These are phyloP conservation scores for Talaromyces sp. DNA, from an alignment of 2,329 filamentous ascomycete genomes.

Conservation along the genomic window DNA sequence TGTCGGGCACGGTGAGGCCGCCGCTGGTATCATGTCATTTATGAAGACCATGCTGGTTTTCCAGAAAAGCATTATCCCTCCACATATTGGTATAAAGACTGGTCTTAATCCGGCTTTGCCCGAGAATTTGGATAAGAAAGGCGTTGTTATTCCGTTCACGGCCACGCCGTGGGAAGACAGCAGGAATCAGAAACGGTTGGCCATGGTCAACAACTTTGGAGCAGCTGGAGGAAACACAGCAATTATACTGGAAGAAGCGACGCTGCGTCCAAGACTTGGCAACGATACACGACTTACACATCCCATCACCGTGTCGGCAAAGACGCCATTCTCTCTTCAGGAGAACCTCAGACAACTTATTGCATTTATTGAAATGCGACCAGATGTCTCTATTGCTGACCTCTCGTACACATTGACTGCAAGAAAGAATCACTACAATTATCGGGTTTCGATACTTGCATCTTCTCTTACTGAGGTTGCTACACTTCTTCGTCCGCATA, in stretches of 20 bases:
- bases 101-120: slow-evolving; percentile 16
- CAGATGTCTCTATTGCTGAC: background rate
- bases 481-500: background rate
- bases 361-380: background rate
- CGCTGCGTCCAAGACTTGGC: slow-evolving; percentile 21
- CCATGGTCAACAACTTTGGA: background rate
- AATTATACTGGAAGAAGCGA: slow-evolving; percentile 57
- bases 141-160: background rate
- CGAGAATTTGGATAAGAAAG: background rate
- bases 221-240: slow-evolving; percentile 10
- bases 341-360: background rate
- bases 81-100: slow-evolving; percentile 18
- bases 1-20: slow-evolving; percentile 43
- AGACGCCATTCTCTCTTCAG: background rate
- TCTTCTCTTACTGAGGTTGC: background rate
- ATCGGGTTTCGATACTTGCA: background rate
- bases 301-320: background rate
- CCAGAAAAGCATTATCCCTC: slow-evolving; percentile 29
- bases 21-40: slow-evolving; percentile 20
- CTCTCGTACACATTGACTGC: background rate
- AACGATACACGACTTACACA: background rate
- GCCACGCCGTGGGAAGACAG: background rate
- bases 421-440: background rate
- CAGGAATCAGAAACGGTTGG: background rate
- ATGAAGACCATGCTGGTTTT: slow-evolving; percentile 37